Base-by-base conservation (phyloP, 345 rosid species). In the Euphorbia tirucalli region DNA sequence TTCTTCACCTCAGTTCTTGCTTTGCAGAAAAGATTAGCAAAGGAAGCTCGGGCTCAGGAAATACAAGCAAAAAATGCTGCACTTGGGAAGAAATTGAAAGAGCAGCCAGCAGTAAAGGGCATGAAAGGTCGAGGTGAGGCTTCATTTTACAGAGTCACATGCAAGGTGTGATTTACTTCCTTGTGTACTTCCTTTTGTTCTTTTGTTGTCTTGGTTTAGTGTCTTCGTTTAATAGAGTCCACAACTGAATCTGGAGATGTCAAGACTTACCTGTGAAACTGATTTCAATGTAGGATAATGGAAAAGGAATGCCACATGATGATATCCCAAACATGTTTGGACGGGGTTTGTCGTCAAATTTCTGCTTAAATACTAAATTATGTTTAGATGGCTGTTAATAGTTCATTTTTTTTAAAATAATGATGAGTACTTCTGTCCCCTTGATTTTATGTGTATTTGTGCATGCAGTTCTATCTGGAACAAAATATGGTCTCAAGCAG, bases 321-420 rank as follows among this genome's bases (percentile, higher is more conserved):
- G 98, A 94, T 81, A 94, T 94, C 78, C 98, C 98, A 60, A 90
- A 94, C 83, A 94, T 94, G 97, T 94, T 94, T 69, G 98, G 97
- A 49, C 80, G 96, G 87, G 98, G 97, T 94, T 76, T 9, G 54
- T 67, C 25, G 48, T 74, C 60, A 49, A 66, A 75, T 68, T 43
- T 32, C 24, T 16, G 25, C 69, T 65, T 18, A 60, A 10, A 41
- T 35, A 28, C 1, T 25, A 3, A 52, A 35, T 46, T 46, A n/a
- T 54, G 48, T 62, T 56, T 24, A 46, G 39, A 52, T 28, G 46
- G 43, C n/a, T 22, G 15, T 22, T 31, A 37, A 37, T 44, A 11
- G 25, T 60, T 21, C 8, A 1, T 48, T 15, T 56, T 48, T 15
- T 56, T 46, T 27, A 52, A 5, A 10, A 62, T 55, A 18, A 2